phyloP scores from a whole-genome alignment of 257 asterid genomes.

The Nemophila menziesii region DNA sequence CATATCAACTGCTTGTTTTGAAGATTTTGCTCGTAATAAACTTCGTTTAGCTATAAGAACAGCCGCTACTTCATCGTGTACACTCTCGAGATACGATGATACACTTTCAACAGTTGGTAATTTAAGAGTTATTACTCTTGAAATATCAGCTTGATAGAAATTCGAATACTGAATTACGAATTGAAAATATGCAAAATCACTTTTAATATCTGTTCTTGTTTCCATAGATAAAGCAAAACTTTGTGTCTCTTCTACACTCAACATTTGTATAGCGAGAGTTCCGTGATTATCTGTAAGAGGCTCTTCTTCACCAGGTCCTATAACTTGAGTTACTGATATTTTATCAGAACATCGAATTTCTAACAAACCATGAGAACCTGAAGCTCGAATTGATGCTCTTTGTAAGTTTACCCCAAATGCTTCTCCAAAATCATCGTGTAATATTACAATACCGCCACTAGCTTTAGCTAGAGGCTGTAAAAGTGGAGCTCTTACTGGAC shows the following conservation, averaged over 20 bases:
- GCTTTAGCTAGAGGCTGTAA: conserved; percentile 82
- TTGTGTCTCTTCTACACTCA: conserved; percentile 85
- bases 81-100: conserved; percentile 72
- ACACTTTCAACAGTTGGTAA: conserved; percentile 82
- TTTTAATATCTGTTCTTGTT: conserved; percentile 65
- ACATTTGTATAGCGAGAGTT: conserved; percentile 59
- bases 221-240: conserved; percentile 76
- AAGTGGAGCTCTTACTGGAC: conserved; percentile 76
- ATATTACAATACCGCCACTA: conserved; percentile 76
- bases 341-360: conserved; percentile 88
- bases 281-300: conserved; percentile 57
- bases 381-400: conserved; percentile 80
- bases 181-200: conserved; percentile 78
- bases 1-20: conserved; percentile 62
- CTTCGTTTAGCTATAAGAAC: conserved; percentile 80
- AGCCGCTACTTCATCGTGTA: conserved; percentile 88
- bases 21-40: conserved; percentile 59
- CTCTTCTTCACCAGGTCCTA: conserved; percentile 97
- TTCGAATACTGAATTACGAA: conserved; percentile 63
- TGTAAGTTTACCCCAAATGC: conserved; percentile 97
- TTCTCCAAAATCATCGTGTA: conserved; percentile 94
- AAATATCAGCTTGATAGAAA: conserved; percentile 72
- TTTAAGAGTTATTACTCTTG: conserved; percentile 77
- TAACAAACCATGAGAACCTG: conserved; percentile 84
- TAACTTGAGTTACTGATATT: conserved; percentile 67